Evolutionary conservation across 2,329 filamentous ascomycete species (phyloP).

Genomic region (Magnaporthiopsis incrustans): DNA sequence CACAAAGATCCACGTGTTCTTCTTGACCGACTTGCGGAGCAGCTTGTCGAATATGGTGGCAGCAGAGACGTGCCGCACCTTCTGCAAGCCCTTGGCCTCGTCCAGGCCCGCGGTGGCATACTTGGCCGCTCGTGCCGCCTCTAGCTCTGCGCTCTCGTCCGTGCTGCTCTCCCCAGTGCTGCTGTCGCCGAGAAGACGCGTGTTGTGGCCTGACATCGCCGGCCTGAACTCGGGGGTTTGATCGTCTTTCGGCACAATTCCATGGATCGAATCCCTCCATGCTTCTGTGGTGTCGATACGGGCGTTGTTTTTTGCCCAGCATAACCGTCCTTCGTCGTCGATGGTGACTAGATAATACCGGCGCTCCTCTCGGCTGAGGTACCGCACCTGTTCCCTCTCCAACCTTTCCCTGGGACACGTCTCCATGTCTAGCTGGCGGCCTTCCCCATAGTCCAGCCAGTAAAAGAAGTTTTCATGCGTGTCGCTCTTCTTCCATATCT

Average conservation of each 20-base stretch:
- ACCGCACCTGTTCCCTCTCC: conserved; percentile 73
- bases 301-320: conserved; percentile 77
- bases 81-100: conserved; percentile 50
- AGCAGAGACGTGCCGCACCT: conserved; percentile 55
- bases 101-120: conserved; percentile 59
- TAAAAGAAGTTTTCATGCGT: conserved; percentile 89
- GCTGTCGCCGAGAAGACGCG: conserved; percentile 18
- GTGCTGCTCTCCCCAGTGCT: conserved; percentile 15
- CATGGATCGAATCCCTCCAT: conserved; percentile 73
- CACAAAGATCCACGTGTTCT: conserved; percentile 92
- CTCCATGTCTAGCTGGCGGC: conserved; percentile 59
- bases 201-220: conserved; percentile 23
- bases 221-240: conserved; percentile 44
- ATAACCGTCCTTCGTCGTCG: conserved; percentile 65
- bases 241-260: conserved; percentile 57
- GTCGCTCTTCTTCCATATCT: conserved; percentile 69
- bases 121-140: conserved; percentile 53
- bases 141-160: conserved; percentile 31
- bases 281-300: conserved; percentile 68
- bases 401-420: conserved; percentile 66
- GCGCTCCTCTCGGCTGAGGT: conserved; percentile 74
- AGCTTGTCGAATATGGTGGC: conserved; percentile 72
- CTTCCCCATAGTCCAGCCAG: conserved; percentile 81
- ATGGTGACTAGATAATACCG: conserved; percentile 73
- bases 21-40: conserved; percentile 68